Percentiles rank a stretch among this genome's conserved stretches.
These are phyloP conservation scores for Xylaria scruposa DNA, from an alignment of 495 filamentous ascomycete species.

Conservation along the genomic window DNA sequence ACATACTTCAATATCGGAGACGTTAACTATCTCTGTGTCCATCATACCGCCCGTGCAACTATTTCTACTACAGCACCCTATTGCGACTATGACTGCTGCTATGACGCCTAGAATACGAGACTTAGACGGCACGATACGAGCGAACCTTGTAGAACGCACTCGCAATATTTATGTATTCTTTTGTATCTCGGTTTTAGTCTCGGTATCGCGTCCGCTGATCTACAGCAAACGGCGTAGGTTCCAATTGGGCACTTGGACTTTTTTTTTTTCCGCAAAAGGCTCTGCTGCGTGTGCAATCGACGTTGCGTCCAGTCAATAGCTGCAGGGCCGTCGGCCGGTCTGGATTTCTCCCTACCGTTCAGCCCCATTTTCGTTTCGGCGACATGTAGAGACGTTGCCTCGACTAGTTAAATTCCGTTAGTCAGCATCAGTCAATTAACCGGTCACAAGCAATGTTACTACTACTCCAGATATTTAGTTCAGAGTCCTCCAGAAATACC, in stretches of 20 bases:
- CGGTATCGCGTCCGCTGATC: background rate
- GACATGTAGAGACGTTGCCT: background rate
- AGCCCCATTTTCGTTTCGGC: constrained; percentile 9
- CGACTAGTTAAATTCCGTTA: background rate
- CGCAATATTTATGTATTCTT: background rate
- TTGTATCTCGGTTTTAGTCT: background rate
- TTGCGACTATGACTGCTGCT: background rate
- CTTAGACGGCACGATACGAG: background rate
- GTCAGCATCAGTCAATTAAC: background rate
- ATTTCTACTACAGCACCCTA: background rate
- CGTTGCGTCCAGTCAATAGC: constrained; percentile 1
- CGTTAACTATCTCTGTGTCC: background rate
- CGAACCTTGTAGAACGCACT: background rate
- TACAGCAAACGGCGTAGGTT: background rate
- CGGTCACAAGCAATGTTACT: background rate
- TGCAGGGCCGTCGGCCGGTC: constrained; percentile 23
- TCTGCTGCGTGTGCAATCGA: background rate
- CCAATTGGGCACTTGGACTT: constrained; percentile 1
- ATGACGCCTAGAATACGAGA: constrained; percentile 4
- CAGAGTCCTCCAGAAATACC: background rate
- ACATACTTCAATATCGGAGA: constrained; percentile 12
- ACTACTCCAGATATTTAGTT: background rate
- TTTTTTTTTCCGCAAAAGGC: background rate
- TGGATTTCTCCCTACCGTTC: constrained; percentile 13
- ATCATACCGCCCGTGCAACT: background rate